Evolutionary conservation across 148 eudicot genomes (phyloP), one percentile per base, ranked within the genome.

Genomic region (Rhododendron simsii): DNA sequence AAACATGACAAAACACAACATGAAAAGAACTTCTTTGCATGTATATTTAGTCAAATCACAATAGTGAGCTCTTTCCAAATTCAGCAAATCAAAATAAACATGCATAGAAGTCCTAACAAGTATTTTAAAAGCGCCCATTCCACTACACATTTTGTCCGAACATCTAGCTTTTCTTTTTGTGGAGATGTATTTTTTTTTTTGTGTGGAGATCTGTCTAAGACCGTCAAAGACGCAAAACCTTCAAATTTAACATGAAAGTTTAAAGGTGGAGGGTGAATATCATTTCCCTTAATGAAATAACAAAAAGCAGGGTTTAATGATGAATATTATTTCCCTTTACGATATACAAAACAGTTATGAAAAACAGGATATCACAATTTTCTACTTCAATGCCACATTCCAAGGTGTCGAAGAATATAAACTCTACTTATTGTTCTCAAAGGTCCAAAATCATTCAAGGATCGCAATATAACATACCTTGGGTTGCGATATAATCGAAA

Each of bases 401-500:
- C 13, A 50, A 14, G 15, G 23, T 35, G 47, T 33, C 7, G 12
- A 55, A 23, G 69, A 57, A 21, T 33, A 28, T 1, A 81, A 55
- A 81, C 47, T 81, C 7, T 9, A 80, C 39, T 81, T 33, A 33
- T 81, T 82, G 16, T 71, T 7, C 33, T 39, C 28, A 61, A 67
- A 67, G 33, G 74, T 67, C 35, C 33, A 26, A 63, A 20, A 41
- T 48, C 84, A 63, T 20, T 41, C 48, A 55, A 55, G 21, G 16
- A 74, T 51, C 35, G 3, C 50, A 6, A 23, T 41, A 59, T 81
- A 81, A 50, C 89, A 91, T 86, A 97, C 99, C 98, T 78, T 94
- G 94, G 85, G 87, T 92, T 48, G 99, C 93, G 48, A 97, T 97
- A 86, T 95, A 95, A 83, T 95, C 96, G 84, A 95, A 97, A 74